Evolutionary conservation across 805 yeast species (phyloP).

Genomic region (Metschnikowia vanudenii): DNA sequence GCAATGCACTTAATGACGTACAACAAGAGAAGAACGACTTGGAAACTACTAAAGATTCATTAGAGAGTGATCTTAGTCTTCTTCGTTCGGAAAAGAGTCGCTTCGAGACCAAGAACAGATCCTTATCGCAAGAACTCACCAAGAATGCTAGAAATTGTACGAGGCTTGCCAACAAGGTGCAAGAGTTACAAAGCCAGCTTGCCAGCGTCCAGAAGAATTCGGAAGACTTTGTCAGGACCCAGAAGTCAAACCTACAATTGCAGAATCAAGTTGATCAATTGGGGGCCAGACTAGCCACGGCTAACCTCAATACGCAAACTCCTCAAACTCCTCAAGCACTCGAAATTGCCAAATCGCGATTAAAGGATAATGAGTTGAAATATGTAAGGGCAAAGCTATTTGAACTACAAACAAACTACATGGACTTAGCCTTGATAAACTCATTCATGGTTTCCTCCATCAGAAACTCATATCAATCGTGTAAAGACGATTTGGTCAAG

Average conservation of each 20-base stretch:
- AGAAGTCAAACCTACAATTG: constrained; percentile 16
- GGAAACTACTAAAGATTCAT: constrained; percentile 24
- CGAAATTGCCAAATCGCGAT: constrained; percentile 7
- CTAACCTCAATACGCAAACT: constrained; percentile 21
- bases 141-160: constrained; percentile 30
- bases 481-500: constrained; percentile 29
- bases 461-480: constrained; percentile 25
- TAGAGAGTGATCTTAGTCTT: constrained; percentile 32
- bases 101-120: constrained; percentile 29
- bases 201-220: constrained; percentile 8
- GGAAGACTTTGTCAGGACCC: constrained; percentile 10
- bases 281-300: constrained; percentile 21
- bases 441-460: constrained; percentile 29
- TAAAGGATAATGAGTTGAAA: constrained; percentile 42
- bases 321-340: not conserved
- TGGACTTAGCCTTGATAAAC: constrained; percentile 38
- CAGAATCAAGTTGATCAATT: constrained; percentile 32
- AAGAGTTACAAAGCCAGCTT: constrained; percentile 17
- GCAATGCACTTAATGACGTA: constrained; percentile 8
- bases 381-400: constrained; percentile 48
- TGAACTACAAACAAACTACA: constrained; percentile 38
- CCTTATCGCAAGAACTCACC: constrained; percentile 31
- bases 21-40: constrained; percentile 20
- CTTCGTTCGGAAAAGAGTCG: constrained; percentile 29
- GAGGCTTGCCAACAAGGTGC: constrained; percentile 30